Evolutionary conservation across 2,329 filamentous ascomycete genomes (phyloP).

Genomic region (Pseudocercospora vitis): DNA sequence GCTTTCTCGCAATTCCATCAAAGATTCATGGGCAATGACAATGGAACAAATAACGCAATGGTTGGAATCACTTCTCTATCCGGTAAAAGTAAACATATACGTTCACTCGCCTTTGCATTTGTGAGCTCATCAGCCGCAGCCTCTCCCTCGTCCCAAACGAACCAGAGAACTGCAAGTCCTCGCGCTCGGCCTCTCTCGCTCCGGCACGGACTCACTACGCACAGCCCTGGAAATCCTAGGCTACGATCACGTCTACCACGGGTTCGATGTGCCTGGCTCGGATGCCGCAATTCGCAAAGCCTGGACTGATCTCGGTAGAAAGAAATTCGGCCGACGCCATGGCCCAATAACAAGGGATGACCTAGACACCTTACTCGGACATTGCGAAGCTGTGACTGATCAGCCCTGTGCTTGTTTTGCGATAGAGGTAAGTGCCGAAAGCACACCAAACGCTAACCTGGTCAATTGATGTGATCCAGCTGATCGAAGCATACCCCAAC

Average conservation of each 20-base stretch:
- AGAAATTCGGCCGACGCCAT: background rate
- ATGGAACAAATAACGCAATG: background rate
- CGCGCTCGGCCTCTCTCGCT: constrained; percentile 25
- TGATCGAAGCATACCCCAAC: background rate
- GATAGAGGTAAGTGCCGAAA: background rate
- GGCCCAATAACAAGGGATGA: background rate
- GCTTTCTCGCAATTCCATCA: background rate
- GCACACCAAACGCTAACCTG: background rate
- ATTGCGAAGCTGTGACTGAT: constrained; percentile 15
- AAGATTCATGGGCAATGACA: background rate
- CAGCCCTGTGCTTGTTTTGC: constrained; percentile 3
- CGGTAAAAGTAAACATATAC: background rate
- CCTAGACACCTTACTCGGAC: constrained; percentile 9
- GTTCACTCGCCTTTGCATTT: background rate
- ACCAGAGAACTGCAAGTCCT: constrained; percentile 14
- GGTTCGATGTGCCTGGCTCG: constrained; percentile 14
- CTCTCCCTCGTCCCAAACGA: background rate
- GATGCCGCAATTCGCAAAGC: background rate
- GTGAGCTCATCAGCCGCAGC: background rate
- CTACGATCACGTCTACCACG: constrained; percentile 24
- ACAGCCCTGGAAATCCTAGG: constrained; percentile 20
- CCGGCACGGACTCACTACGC: constrained; percentile 25
- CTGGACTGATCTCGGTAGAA: background rate
- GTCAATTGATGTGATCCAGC: background rate
- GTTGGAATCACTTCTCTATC: background rate